Evolutionary conservation across 495 filamentous ascomycete species (phyloP), one percentile per base, ranked within the genome.

Genomic region (Eremomyces bilateralis): DNA sequence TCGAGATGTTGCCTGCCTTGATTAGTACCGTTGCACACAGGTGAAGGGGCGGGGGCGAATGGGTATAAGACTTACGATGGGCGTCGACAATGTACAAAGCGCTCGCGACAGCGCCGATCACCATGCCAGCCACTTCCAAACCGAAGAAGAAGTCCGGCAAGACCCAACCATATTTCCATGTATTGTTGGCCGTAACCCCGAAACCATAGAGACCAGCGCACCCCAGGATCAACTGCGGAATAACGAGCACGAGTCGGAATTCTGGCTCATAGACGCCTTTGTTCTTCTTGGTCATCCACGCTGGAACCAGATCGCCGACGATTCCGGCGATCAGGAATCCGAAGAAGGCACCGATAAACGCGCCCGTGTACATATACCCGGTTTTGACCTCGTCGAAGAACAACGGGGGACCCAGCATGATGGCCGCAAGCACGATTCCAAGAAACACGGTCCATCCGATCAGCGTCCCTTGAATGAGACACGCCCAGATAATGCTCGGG

Each of bases 401-500:
- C 18, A 83, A 61, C 0, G 84, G 84, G 2, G 76, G 69, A 5
- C 70, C 67, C 17, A 84, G 59, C 55, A 91, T 85, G 37, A 93
- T 73, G 34, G 70, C 72, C 5, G 79, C 82, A 17, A 93, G 56
- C 35, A 88, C 69, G 18, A 92, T 77, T 31, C 83, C 83, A 34
- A 94, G 88, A 47, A 94, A 74, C 4, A 93, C 84, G 3, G 81
- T 83, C 84, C 84, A 94, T 39, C 84, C 84, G 41, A 94, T 90
- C 39, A 92, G 62, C 1, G 79, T 68, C 10, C 83, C 83, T 63
- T 94, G 84, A 29, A 80, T 91, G 1, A 94, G 59, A 49, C 76
- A 84, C 6, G 79, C 81, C 80, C 81, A 94, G 21, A 92, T 47
- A 35, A 94, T 74, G 25, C 78, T 79, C 0, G 83, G 84, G 42